Percentiles rank a stretch among this genome's conserved stretches.
Evolutionary conservation across 345 rosid genomes (phyloP).

Genomic region (Hypericum androsaemum): DNA sequence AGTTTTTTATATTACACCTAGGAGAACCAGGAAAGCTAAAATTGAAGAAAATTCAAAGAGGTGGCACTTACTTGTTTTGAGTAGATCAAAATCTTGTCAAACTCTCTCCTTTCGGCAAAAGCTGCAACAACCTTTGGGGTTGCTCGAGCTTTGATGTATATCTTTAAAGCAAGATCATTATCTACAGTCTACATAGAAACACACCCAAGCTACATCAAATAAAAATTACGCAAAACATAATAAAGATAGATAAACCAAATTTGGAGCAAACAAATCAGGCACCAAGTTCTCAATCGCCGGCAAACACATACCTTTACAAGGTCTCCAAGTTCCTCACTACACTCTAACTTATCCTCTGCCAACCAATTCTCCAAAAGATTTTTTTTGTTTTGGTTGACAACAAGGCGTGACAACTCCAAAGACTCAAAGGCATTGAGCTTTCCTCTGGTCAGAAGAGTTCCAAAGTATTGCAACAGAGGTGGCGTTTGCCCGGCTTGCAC

Average conservation of each 20-base stretch:
- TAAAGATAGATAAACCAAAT: too few relatives aligned
- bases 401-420: slow-evolving; percentile 92
- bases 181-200: slow-evolving; percentile 73
- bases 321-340: slow-evolving; percentile 98
- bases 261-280: too few relatives aligned
- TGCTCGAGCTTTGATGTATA: slow-evolving; percentile 92
- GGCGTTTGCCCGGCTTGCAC: slow-evolving; percentile 99
- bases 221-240: too few relatives aligned
- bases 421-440: slow-evolving; percentile 98
- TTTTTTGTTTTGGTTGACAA: slow-evolving; percentile 95
- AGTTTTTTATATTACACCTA: neutral
- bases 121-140: slow-evolving; percentile 99
- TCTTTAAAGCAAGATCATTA: slow-evolving; percentile 92
- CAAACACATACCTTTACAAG: slow-evolving; percentile 77
- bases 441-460: slow-evolving; percentile 88
- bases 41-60: neutral
- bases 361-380: slow-evolving; percentile 96
- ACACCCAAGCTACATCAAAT: slow-evolving; percentile 3
- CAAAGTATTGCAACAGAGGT: slow-evolving; percentile 93
- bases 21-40: neutral
- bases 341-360: slow-evolving; percentile 96
- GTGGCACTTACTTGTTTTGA: slow-evolving; percentile 62
- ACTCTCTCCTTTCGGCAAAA: slow-evolving; percentile 96
- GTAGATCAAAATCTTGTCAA: slow-evolving; percentile 85
- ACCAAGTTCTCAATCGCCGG: slow-evolving; percentile 1